Evolutionary conservation across 495 filamentous ascomycete genomes (phyloP), one percentile per base, ranked within the genome.

Genomic region (Xylaria scruposa): DNA sequence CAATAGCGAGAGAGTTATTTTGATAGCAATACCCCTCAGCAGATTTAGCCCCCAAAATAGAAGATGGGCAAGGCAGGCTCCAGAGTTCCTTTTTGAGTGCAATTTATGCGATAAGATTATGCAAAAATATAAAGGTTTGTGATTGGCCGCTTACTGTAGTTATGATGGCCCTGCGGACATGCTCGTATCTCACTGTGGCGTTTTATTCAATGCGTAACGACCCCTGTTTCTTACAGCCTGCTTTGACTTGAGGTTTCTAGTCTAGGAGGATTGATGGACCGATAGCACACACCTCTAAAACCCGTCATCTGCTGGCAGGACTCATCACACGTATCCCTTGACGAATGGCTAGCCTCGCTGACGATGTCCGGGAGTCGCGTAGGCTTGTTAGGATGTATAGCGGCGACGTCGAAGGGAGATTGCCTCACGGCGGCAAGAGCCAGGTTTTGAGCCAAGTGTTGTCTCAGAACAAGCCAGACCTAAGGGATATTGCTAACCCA

Each of bases 311-410:
- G 3, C 21, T 2, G 0, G 31, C 31, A 15, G n/a, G n/a, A n/a
- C 26, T 58, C 53, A 12, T 29, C 24, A 17, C 31, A 29, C 51
- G 24, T 24, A 7, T 36, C 3, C 17, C 3, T 1, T 31, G 38
- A 44, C 40, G 10, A 3, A 64, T 64, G 61, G 12, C n/a, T 42
- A 31, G 44, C 21, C 10, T 64, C 15, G 2, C 44, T 26, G 61
- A 63, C 4, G 60, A 64, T 47, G 4, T 36, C 21, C 38, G 24
- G 38, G 61, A 64, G 61, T 64, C 61, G 38, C 61, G 61, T 0
- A 42, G 61, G 61, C 61, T 64, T 29, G 61, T 64, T 13, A 42
- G 61, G 38, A 47, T 64, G 38, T 64, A 64, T 33, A 64, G 38
- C 6, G 38, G 21, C 38, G 61, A 64, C 21, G 38, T 64, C 7